These are phyloP conservation scores for Kandelia obovata DNA, from an alignment of 345 rosid species.

Conservation along the genomic window DNA sequence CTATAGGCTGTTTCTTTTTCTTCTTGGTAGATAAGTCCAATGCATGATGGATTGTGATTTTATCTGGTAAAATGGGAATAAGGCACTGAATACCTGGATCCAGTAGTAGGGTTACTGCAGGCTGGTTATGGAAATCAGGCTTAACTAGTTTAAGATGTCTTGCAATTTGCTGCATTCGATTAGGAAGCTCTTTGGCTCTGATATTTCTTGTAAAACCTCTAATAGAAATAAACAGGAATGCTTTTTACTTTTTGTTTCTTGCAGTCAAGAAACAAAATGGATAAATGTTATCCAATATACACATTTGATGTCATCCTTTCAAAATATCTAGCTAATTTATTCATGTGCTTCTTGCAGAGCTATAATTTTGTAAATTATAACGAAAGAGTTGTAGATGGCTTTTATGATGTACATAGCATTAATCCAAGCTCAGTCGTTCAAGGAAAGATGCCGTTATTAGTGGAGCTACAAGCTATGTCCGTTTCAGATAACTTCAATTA, in stretches of 20 bases:
- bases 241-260: background rate
- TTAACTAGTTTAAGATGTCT: too few species aligned
- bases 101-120: too few species aligned
- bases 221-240: background rate
- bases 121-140: too few species aligned
- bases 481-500: conserved; percentile 58
- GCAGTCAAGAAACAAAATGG: background rate
- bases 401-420: conserved; percentile 74
- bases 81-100: too few species aligned
- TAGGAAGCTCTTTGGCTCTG: background rate
- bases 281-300: conserved; percentile 7
- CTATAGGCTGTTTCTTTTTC: too few species aligned
- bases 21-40: too few species aligned
- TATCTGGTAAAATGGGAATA: too few species aligned
- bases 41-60: too few species aligned
- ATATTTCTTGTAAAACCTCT: background rate
- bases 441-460: conserved; percentile 78
- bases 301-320: background rate
- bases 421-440: conserved; percentile 53
- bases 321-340: background rate
- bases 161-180: background rate
- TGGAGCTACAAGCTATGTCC: conserved; percentile 76
- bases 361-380: conserved; percentile 79
- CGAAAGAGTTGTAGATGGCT: conserved; percentile 84
- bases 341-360: conserved; percentile 46